Evolutionary conservation across 371 early-diverging fungal species (phyloP).

Genomic region (Nosema muscidifuracis): DNA sequence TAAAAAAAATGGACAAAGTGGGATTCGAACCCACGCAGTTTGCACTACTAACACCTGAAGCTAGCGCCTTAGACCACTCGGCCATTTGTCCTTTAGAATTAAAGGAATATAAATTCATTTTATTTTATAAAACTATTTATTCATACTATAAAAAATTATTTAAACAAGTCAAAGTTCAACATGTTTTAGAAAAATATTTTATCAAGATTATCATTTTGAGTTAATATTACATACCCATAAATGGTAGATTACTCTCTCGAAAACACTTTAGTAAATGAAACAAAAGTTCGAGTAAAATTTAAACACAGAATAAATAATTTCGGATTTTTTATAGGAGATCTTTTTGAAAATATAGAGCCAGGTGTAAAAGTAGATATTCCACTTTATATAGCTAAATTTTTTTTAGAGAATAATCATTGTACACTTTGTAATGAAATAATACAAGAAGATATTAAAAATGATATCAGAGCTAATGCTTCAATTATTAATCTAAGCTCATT

Average conservation of each 20-base stretch:
- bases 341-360: background rate
- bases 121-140: too few relatives aligned
- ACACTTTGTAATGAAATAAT: background rate
- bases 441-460: conserved; percentile 5
- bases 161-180: too few relatives aligned
- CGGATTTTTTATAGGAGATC: conserved; percentile 6
- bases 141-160: too few relatives aligned
- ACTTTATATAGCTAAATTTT: conserved; percentile 32
- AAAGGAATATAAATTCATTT: too few relatives aligned
- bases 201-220: too few relatives aligned
- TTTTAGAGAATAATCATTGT: conserved; percentile 45
- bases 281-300: conserved; percentile 18
- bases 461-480: conserved; percentile 35
- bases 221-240: too few relatives aligned
- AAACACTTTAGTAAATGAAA: conserved; percentile 20
- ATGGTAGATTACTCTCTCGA: conserved; percentile 33
- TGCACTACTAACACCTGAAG: background rate
- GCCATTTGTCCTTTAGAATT: background rate
- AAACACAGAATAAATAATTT: conserved; percentile 23
- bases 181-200: too few relatives aligned
- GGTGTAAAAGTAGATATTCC: conserved; percentile 22
- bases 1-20: background rate
- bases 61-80: conserved; percentile 8
- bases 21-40: conserved; percentile 7
- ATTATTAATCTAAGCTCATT: conserved; percentile 33